phyloP scores from a whole-genome alignment of 805 yeast species.

The Lipomyces yamanashiensis region DNA sequence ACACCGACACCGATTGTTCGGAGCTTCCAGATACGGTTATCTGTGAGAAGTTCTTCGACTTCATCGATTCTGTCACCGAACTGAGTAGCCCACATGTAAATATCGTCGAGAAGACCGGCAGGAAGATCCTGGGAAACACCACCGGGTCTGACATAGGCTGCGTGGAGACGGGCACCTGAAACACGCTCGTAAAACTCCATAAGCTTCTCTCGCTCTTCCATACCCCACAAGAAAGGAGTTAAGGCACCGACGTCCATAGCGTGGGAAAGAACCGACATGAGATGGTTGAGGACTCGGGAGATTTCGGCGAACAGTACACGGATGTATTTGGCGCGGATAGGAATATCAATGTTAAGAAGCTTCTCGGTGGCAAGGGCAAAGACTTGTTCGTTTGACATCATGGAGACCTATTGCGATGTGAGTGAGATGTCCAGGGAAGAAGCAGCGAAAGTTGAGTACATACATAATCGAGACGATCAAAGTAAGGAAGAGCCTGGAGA shows the following conservation, averaged over 20 bases:
- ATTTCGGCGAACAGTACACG: conserved; percentile 86
- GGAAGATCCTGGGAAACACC: conserved; percentile 91
- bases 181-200: conserved; percentile 93
- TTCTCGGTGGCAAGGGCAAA: conserved; percentile 84
- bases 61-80: conserved; percentile 92
- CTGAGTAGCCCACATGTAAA: conserved; percentile 95
- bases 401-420: conserved; percentile 47
- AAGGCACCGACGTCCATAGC: conserved; percentile 95
- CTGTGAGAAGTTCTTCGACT: conserved; percentile 85
- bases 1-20: conserved; percentile 82
- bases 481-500: conserved; percentile 86
- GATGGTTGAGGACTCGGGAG: conserved; percentile 80
- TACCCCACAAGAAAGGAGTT: conserved; percentile 93
- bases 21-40: conserved; percentile 90
- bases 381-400: conserved; percentile 91
- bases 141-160: conserved; percentile 89
- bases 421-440: neutral
- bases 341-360: conserved; percentile 81
- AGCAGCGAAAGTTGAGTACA: conserved; percentile 43
- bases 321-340: conserved; percentile 81
- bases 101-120: conserved; percentile 82
- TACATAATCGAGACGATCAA: conserved; percentile 82
- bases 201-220: conserved; percentile 89
- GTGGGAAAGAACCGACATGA: conserved; percentile 84
- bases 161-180: conserved; percentile 86